Evolutionary conservation across 1,139 yeast genomes (phyloP), one percentile per base, ranked within the genome.

Genomic region (Lodderomyces orthopsilosis): DNA sequence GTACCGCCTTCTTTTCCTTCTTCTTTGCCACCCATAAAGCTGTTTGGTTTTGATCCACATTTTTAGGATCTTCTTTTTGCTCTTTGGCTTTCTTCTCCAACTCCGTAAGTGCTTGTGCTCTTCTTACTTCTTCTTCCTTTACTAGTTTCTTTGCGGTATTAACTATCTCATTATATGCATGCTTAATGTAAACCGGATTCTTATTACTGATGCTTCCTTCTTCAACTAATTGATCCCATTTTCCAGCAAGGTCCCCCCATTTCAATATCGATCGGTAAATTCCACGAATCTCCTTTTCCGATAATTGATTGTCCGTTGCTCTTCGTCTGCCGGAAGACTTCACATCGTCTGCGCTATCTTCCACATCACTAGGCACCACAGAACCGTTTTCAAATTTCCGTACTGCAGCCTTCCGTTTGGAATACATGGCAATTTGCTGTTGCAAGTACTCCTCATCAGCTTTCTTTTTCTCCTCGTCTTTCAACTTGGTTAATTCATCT

Each of bases 191-290:
- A n/a, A 84, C 93, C 0, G 95, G 90, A 51, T 88, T 85, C 57
- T 91, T 86, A 58, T 85, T 85, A 12, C 96, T 83, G 41, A 94
- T 71, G 32, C 93, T 83, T 22, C 97, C 97, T 57, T 93, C 98
- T 47, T 85, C 89, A 50, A 90, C 88, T 43, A 93, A 74, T 52
- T 83, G 88, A 49, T 89, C 96, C 86, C 96, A 86, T 61, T 80
- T 80, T n/a, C 81, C 78, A 4, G 81, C 68, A 44, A 93, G 70
- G 56, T 89, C 93, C 47, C 99, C 99, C 52, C 79, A 78, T 50
- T 87, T 80, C 55, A 93, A 69, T 44, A 91, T 81, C 1, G 95
- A 84, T 55, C 90, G 79, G 66, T 93, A 93, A 36, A 94, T 75
- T 19, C 89, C 87, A 54, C 98, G 80, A 38, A 91, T 77, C 58